Base-by-base conservation (phyloP, 805 yeast species). In the Millerago galiae region DNA sequence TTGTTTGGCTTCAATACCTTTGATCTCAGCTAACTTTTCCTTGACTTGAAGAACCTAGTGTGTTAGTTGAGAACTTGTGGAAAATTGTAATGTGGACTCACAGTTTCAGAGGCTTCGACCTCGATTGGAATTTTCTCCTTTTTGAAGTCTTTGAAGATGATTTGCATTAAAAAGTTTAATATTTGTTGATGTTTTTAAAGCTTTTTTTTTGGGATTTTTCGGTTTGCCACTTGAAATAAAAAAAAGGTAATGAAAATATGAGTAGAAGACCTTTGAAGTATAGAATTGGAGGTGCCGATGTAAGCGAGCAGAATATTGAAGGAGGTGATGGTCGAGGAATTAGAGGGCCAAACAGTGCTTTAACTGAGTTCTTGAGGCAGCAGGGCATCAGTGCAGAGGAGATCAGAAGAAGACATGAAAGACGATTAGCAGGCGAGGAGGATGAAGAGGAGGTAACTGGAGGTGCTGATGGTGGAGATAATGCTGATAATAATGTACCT, bases 331-430 rank as follows among this genome's bases (percentile, higher is more conserved):
- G 49, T 17, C 49, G 54, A n/a, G 58, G 59, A 3, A 65, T 70
- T 44, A 61, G 67, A 46, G 75, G 75, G 1, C 75, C 95, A 35
- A 87, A 86, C 66, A 83, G 95, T 51, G 97, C 97, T 0, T 68
- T 90, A 51, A 90, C 96, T 0, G 93, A 85, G 61, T 90, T 90
- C 55, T 70, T 90, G 46, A 70, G 89, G 38, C 87, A 83, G 43
- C 95, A 89, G 61, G 97, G 97, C 29, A 90, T 90, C 63, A 83
- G 70, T 55, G 88, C 96, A 1, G 88, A 80, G 44, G 79, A 77
- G 34, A 88, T 88, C 58, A 71, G 89, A 55, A 65, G 66, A 38
- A 58, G 71, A 44, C 71, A 67, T 60, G 46, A 59, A 46, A 63
- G 60, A 40, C 61, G 62, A 27, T 59, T 59, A 6, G 36, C 36